phyloP scores from a whole-genome alignment of 1,284 basidiomycete genomes.

The Cryptococcus floricola region DNA sequence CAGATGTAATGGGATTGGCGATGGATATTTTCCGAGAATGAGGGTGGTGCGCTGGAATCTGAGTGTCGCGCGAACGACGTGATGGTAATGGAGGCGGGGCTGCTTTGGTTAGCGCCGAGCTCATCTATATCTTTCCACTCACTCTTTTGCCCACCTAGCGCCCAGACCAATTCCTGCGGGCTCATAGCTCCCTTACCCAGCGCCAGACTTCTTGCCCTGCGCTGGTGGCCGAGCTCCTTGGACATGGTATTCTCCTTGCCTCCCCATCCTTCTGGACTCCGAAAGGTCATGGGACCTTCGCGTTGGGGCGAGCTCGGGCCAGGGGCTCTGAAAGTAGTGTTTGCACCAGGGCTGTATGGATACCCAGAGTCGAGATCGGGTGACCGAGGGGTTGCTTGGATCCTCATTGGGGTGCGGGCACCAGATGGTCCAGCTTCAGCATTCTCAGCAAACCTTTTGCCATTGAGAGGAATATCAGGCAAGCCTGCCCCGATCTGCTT shows the following conservation, averaged over 20 bases:
- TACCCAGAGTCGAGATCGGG: conserved; percentile 4
- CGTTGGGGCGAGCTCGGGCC: conserved; percentile 15
- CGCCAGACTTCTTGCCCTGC: conserved; percentile 35
- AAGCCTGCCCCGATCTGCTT: conserved; percentile 20
- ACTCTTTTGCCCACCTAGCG: conserved; percentile 29
- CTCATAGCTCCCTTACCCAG: conserved; percentile 37
- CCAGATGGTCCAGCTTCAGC: conserved; percentile 31
- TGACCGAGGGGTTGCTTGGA: conserved; percentile 6
- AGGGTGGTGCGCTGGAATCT: conserved; percentile 38
- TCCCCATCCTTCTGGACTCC: conserved; percentile 32
- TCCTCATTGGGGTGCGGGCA: conserved; percentile 3
- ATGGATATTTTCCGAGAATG: conserved; percentile 45
- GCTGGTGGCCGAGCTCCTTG: conserved; percentile 20
- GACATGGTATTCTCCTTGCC: conserved; percentile 10
- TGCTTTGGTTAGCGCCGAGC: conserved; percentile 2
- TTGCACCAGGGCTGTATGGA: conserved; percentile 31
- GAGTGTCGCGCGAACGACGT: conserved; percentile 17
- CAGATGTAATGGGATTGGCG: conserved; percentile 16
- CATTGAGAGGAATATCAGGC: conserved; percentile 3
- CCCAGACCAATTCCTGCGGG: conserved; percentile 47
- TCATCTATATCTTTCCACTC: not conserved
- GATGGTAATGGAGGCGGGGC: conserved; percentile 34
- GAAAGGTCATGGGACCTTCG: conserved; percentile 16
- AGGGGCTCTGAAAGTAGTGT: conserved; percentile 22
- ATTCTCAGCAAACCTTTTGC: conserved; percentile 8